Percentiles rank a stretch among this genome's conserved stretches.
Conservation (phyloP, 129 eudicot genomes). For the Flaveria sonorensis region DNA sequence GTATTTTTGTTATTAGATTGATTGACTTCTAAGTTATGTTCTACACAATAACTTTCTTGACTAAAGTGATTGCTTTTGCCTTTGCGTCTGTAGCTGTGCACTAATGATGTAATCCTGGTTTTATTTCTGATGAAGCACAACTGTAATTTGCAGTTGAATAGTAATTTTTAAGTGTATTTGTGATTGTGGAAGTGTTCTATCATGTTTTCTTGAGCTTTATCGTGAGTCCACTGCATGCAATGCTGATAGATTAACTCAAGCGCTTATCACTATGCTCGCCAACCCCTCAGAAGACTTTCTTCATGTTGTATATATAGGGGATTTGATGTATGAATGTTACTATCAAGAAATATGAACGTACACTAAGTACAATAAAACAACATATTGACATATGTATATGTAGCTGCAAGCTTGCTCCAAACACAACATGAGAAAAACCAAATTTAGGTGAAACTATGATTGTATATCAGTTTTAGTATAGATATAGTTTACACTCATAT, state of each 20-base stretch:
- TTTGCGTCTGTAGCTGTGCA: neutral
- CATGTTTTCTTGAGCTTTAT: neutral
- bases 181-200: neutral
- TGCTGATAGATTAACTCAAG: neutral
- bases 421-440: constrained; percentile 11
- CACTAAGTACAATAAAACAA: constrained; percentile 1
- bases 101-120: neutral
- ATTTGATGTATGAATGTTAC: neutral
- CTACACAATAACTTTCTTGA: neutral
- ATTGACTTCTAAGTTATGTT: neutral
- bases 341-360: neutral
- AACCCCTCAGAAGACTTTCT: no score
- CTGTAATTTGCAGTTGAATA: neutral
- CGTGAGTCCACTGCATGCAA: neutral
- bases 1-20: neutral
- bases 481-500: neutral
- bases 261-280: no score
- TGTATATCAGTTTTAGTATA: neutral
- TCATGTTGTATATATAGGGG: no score
- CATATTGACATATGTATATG: neutral
- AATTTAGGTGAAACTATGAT: neutral
- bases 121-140: neutral
- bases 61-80: neutral
- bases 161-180: neutral
- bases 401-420: constrained; percentile 13